Evolutionary conservation across 2,329 filamentous ascomycete genomes (phyloP), one percentile per base, ranked within the genome.

Genomic region (Cladophialophora bantiana): DNA sequence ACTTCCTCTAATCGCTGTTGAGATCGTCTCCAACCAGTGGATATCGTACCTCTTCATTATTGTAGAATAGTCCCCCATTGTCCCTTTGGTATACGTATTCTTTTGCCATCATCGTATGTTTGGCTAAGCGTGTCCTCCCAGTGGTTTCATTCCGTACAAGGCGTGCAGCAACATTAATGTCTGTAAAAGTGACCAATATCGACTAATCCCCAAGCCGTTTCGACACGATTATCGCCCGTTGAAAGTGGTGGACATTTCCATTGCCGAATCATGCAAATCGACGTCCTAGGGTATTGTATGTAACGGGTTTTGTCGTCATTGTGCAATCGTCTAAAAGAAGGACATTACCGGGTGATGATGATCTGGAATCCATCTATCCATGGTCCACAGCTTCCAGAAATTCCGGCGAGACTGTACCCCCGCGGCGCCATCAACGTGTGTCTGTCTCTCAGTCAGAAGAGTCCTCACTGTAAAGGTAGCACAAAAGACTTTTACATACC

Each of bases 341-440:
- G 12, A 35, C 26, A 63, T 86, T 78, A 92, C 73, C 88, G 85
- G 56, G 88, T 88, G 73, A 93, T 91, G 74, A 98, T 88, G 64
- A 97, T 83, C 7, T 91, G 90, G 77, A 97, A 92, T 3, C 91
- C 91, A 77, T 97, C 93, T 26, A 97, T 81, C 92, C 92, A 96
- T 57, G 86, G 77, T 42, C 85, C 93, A 74, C 89, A 92, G 59
- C 91, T 92, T 64, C 95, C 95, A 10, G 92, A 90, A 70, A 98
- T 85, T 66, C 95, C 95, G 68, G 91, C 94, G 75, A 98, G 90
- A 71, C 85, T 92, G 80, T 95, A 97, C 57, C 94, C 94, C 72
- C 91, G 85, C 10, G 95, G 95, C 59, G 94, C 93, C 72, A 98
- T 91, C 68, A 99, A 84, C 38, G 89, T 95, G 77, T 94, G 90